A percentile compares a stretch with the other conserved stretches of the same genome.
These are phyloP conservation scores for Micractinium sp. DNA, from an alignment of 139 green algal species.

Conservation along the genomic window DNA sequence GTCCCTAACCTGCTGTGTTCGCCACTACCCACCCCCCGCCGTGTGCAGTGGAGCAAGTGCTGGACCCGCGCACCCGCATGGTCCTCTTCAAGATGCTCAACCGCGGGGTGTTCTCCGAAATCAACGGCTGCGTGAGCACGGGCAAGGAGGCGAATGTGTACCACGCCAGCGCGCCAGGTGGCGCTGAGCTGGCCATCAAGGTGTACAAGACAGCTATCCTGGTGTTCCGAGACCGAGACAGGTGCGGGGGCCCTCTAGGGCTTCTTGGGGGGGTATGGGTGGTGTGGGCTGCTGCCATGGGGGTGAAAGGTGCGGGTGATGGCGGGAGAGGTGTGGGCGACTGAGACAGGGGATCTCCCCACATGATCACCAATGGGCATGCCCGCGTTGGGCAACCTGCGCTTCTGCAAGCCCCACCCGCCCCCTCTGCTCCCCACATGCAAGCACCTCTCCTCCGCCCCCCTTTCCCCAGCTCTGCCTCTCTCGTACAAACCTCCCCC, in stretches of 20 bases:
- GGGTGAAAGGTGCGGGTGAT: too few relatives aligned
- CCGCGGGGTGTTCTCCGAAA: slow-evolving; percentile 80
- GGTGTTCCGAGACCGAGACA: slow-evolving; percentile 95
- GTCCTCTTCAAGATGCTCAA: slow-evolving; percentile 98
- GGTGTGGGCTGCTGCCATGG: neutral
- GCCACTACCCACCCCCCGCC: neutral
- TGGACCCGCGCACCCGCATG: slow-evolving; percentile 96
- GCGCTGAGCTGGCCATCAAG: slow-evolving; percentile 92
- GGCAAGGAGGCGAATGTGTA: slow-evolving; percentile 99
- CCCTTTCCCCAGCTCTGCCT: neutral
- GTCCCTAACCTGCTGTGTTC: neutral
- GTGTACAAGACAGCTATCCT: slow-evolving; percentile 99
- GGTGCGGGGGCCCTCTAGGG: slow-evolving; percentile 59
- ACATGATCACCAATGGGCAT: too few relatives aligned
- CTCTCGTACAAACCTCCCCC: neutral
- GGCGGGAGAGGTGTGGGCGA: too few relatives aligned
- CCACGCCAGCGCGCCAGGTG: slow-evolving; percentile 67
- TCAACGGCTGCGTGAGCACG: slow-evolving; percentile 95
- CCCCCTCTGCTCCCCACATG: neutral
- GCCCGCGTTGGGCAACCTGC: too few relatives aligned
- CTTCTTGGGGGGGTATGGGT: neutral
- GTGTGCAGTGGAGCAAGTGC: slow-evolving; percentile 45
- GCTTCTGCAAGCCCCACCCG: neutral
- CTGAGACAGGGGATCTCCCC: too few relatives aligned
- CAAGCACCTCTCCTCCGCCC: neutral